Base-by-base conservation (phyloP, 129 eudicot genomes). In the sunflower (Helianthus annuus) region DNA sequence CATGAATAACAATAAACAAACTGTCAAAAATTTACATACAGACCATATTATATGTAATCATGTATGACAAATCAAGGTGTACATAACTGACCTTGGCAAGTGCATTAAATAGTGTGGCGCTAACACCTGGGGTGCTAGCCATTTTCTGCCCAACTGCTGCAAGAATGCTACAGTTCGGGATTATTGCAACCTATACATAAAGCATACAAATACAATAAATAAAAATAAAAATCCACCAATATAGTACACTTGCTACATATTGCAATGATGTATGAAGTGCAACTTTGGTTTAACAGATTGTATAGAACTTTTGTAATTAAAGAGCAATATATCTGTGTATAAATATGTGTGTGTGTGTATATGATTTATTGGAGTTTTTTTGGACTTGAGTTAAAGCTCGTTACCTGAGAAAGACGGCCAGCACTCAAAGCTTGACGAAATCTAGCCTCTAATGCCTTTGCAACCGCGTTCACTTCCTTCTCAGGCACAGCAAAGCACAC, bases 41-140 rank as follows among this genome's bases (percentile, higher is more conserved):
- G 9, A 66, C 27, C 80, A 66, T 39, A 51, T 58, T 48, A 61
- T 39, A 70, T 42, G 36, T 32, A 6, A 42, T 6, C 10, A 42
- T 15, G 38, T 69, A 61, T 62, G 64, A 39, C 38, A 4, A 77
- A 69, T 13, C 54, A 68, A 68, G 46, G 15, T 39, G 15, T 68
- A 34, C 4, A 66, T 27, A 63, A 63, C 79, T 58, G 44, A 90
- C 99, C 96, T 90, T 90, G 70, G 99, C 99, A 65, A 94, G 89
- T 38, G 99, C 99, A 86, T 79, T 85, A 76, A 94, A 94, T 9
- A 94, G 86, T 70, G 96, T 90, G 56, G 99, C 99, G 81, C 99
- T 94, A 59, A 94, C 99, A 77, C 99, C 99, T 74, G 99, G 97
- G 48, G 99, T 90, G 69, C 99, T 94, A 17, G 99, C 99, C 99